Evolutionary conservation across 2,329 filamentous ascomycete species (phyloP).

Genomic region (Epichloe gansuensis): DNA sequence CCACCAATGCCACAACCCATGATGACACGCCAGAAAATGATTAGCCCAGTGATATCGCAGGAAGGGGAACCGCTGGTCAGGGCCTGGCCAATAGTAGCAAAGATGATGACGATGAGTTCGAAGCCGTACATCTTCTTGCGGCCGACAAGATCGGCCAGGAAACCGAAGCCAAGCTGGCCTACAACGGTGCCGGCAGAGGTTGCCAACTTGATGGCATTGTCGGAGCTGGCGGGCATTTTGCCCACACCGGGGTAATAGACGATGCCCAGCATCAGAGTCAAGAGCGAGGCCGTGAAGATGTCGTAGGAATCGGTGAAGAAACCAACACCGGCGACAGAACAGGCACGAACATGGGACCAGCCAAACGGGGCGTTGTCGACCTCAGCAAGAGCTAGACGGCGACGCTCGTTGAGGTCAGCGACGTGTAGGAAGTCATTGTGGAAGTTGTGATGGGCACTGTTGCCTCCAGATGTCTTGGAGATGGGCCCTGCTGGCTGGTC

Average conservation of each 20-base stretch:
- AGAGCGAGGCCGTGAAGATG: conserved; percentile 65
- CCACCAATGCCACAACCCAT: conserved; percentile 40
- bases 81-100: conserved; percentile 61
- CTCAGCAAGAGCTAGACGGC: conserved; percentile 67
- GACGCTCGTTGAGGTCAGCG: conserved; percentile 64
- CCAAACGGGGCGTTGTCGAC: conserved; percentile 73
- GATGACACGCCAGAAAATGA: conserved; percentile 73
- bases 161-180: conserved; percentile 71
- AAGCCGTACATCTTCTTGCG: conserved; percentile 63
- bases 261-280: conserved; percentile 65
- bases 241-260: conserved; percentile 55
- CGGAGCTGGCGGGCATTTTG: conserved; percentile 51
- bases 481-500: conserved; percentile 8
- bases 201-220: conserved; percentile 76
- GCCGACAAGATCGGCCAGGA: conserved; percentile 64
- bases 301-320: conserved; percentile 85
- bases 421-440: conserved; percentile 57
- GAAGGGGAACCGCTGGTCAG: conserved; percentile 51
- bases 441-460: conserved; percentile 64
- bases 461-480: conserved; percentile 48
- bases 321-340: conserved; percentile 68
- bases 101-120: conserved; percentile 70
- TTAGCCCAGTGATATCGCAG: conserved; percentile 50
- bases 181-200: conserved; percentile 76
- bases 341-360: conserved; percentile 72